A percentile compares a stretch with the other conserved stretches of the same genome.
Conservation (phyloP, 2,329 filamentous ascomycete genomes). For the Pestalotiopsis sp. region DNA sequence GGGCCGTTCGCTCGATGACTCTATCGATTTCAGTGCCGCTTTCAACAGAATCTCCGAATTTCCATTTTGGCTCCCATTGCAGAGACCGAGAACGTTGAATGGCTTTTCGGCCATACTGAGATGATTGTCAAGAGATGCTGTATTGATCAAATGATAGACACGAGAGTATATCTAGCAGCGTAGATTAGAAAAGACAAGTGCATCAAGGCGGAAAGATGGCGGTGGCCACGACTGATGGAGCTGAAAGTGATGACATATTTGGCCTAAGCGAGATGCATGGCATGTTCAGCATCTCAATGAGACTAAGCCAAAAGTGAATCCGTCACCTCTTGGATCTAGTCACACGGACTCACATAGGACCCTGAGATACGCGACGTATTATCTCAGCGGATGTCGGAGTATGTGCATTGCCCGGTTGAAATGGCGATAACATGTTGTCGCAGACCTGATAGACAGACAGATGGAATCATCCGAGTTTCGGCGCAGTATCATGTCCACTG, state of each 20-base stretch:
- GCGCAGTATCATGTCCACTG: not conserved
- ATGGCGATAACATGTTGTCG: not conserved
- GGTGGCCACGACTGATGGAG: not conserved
- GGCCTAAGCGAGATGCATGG: not conserved
- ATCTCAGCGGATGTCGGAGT: not conserved
- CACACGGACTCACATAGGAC: not conserved
- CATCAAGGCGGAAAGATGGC: not conserved
- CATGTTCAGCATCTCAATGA: not conserved
- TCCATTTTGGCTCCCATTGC: conserved; percentile 6
- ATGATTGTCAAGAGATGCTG: not conserved
- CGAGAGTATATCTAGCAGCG: not conserved
- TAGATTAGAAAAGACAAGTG: not conserved
- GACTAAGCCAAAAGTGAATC: not conserved
- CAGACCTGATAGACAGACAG: not conserved
- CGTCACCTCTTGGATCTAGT: not conserved
- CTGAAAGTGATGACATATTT: not conserved
- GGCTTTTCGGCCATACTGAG: not conserved
- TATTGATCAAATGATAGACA: not conserved
- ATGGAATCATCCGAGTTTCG: not conserved
- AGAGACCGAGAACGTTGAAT: conserved; percentile 7
- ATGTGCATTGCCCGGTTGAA: not conserved
- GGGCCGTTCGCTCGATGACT: not conserved
- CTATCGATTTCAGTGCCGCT: not conserved
- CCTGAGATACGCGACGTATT: not conserved
- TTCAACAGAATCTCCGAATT: conserved; percentile 9